These are phyloP conservation scores for Acanthamoeba castellanii DNA, from an alignment of 208 protist genomes.

Conservation along the genomic window DNA sequence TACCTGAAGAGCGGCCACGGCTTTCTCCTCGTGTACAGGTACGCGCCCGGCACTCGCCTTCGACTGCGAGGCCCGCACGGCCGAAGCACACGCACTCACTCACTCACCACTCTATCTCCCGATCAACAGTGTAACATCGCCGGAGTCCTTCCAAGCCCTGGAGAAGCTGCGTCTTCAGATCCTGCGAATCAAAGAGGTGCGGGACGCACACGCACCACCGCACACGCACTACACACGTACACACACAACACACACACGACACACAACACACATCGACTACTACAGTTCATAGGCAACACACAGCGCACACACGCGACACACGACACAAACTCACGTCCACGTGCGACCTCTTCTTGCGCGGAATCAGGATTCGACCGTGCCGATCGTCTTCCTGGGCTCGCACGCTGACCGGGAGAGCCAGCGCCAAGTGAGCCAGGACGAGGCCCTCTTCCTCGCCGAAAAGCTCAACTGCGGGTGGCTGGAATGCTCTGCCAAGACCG, in stretches of 20 bases:
- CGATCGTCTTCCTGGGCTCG: slow-evolving; percentile 28
- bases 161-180: slow-evolving; percentile 43
- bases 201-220: too few species aligned
- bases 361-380: neutral
- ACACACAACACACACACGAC: too few species aligned
- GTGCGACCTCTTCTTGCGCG: neutral
- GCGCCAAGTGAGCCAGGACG: slow-evolving; percentile 15
- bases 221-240: neutral
- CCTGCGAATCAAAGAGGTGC: slow-evolving; percentile 35
- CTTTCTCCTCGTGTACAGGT: slow-evolving; percentile 88
- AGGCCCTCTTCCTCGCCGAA: slow-evolving; percentile 29
- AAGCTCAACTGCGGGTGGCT: slow-evolving; percentile 47
- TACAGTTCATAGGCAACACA: too few species aligned
- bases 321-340: too few species aligned
- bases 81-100: neutral
- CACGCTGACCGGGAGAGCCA: slow-evolving; percentile 11
- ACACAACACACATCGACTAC: too few species aligned
- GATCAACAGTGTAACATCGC: slow-evolving; percentile 20
- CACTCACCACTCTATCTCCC: neutral
- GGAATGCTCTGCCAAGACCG: slow-evolving; percentile 32
- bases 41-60: neutral
- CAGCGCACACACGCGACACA: too few species aligned
- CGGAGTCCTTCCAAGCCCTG: neutral
- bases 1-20: slow-evolving; percentile 77
- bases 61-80: too few species aligned